Base-by-base conservation (phyloP, 2,329 filamentous ascomycete species). In the Rugonectria rugulosa region DNA sequence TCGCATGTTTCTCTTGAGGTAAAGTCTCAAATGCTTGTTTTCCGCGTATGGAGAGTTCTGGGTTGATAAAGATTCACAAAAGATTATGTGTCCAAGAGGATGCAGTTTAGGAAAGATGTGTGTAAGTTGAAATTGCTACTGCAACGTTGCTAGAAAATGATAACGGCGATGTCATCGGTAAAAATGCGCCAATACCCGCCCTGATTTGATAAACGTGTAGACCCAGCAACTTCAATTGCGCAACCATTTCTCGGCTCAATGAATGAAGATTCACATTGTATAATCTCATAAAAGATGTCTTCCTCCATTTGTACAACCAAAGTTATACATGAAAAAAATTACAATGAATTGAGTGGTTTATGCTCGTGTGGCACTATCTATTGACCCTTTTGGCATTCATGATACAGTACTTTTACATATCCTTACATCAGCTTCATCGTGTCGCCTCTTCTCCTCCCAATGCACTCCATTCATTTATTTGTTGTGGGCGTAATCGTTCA, bases 401-500 rank as follows among this genome's bases (percentile, higher is more conserved):
- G 37, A 36, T 59, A 54, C 47, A 60, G 43, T 68, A 66, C 52
- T 66, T 63, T 59, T 66, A 68, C 64, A 68, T 46, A 61, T 49
- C 43, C 50, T 59, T 29, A 56, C 53, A 49, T 54, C 49, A 44
- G 55, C 40, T 44, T 53, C 59, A 63, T 63, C 63, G 32, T 63
- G 50, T 38, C 58, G 58, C 27, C 38, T 17, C 34, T 36, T 56
- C 36, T 46, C 43, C 54, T 48, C 19, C 29, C 36, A 23, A 29
- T 21, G 19, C 26, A 52, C 14, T n/a, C 41, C 31, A 34, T 8
- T 55, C 12, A 44, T 47, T 60, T 45, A 60, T 21, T 34, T 47
- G 43, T 53, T 61, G 52, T 63, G 61, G n/a, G 46, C 37, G 70
- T 81, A 85, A 53, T 85, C 83, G 68, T 88, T 88, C 72, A 98